Conservation (phyloP, 176 grass and related monocot genomes). For the Zoysia japonica region DNA sequence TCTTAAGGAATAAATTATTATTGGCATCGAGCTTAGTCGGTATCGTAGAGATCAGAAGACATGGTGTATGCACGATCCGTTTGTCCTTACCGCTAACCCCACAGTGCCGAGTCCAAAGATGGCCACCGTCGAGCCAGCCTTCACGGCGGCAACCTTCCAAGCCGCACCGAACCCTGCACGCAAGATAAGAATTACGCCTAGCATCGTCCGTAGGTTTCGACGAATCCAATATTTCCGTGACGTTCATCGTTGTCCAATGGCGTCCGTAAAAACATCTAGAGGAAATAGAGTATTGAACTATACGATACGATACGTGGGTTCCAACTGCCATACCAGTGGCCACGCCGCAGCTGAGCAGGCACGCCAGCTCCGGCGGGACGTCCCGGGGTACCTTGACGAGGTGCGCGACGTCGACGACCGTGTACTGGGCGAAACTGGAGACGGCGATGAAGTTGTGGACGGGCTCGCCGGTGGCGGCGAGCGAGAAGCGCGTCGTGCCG, state of each 20-base stretch:
- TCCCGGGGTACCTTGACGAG: slow-evolving; percentile 32
- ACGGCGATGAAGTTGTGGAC: slow-evolving; percentile 55
- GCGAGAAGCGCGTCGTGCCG: slow-evolving; percentile 54
- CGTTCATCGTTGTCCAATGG: not conserved
- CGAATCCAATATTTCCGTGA: not conserved
- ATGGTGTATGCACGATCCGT: not conserved
- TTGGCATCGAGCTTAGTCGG: no score
- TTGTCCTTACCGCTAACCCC: slow-evolving; percentile 61
- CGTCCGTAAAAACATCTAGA: no score
- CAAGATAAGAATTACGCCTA: not conserved
- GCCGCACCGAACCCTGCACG: slow-evolving; percentile 60
- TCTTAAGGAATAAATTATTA: no score
- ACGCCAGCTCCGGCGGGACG: slow-evolving; percentile 49
- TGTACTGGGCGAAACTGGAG: slow-evolving; percentile 73
- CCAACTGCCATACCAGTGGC: slow-evolving; percentile 45
- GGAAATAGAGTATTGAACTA: no score
- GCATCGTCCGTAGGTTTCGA: no score
- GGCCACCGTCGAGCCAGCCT: slow-evolving; percentile 54
- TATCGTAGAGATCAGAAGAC: no score
- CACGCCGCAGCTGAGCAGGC: slow-evolving; percentile 71
- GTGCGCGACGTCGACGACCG: slow-evolving; percentile 56
- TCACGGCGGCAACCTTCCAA: slow-evolving; percentile 55
- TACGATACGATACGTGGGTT: no score
- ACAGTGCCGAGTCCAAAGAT: slow-evolving; percentile 69
- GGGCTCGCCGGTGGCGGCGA: slow-evolving; percentile 45